Conservation (phyloP, 768 basidiomycete genomes). For the Kondoa malvinella region DNA sequence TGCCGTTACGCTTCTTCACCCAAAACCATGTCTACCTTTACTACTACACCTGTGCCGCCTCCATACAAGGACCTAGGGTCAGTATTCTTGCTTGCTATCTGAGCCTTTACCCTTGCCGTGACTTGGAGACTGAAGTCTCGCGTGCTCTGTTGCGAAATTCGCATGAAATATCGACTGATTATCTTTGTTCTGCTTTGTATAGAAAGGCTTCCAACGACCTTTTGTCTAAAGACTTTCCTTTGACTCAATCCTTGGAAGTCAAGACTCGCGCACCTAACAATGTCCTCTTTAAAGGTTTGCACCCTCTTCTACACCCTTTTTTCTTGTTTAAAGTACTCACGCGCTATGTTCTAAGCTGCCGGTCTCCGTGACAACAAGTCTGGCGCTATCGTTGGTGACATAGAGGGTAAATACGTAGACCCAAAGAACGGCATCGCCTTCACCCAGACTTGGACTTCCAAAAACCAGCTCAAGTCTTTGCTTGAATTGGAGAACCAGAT, state of each 20-base stretch:
- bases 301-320: neutral
- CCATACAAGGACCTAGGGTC: too few relatives aligned
- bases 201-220: neutral
- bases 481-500: constrained; percentile 94
- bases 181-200: neutral
- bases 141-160: too few relatives aligned
- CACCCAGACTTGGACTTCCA: constrained; percentile 90
- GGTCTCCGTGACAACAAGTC: constrained; percentile 64
- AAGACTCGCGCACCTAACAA: constrained; percentile 45
- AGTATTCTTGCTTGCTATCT: too few relatives aligned
- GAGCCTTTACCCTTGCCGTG: too few relatives aligned
- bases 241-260: neutral
- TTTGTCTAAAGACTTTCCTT: neutral
- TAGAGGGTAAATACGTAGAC: constrained; percentile 87
- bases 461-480: constrained; percentile 76
- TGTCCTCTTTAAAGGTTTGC: constrained; percentile 46
- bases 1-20: too few relatives aligned
- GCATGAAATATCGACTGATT: too few relatives aligned
- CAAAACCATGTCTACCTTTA: too few relatives aligned
- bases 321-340: neutral
- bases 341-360: constrained; percentile 81
- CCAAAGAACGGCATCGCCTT: constrained; percentile 79
- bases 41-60: too few relatives aligned
- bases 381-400: constrained; percentile 59
- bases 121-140: too few relatives aligned